Evolutionary conservation across 495 filamentous ascomycete genomes (phyloP).

Genomic region (Recurvomyces mirabilis): DNA sequence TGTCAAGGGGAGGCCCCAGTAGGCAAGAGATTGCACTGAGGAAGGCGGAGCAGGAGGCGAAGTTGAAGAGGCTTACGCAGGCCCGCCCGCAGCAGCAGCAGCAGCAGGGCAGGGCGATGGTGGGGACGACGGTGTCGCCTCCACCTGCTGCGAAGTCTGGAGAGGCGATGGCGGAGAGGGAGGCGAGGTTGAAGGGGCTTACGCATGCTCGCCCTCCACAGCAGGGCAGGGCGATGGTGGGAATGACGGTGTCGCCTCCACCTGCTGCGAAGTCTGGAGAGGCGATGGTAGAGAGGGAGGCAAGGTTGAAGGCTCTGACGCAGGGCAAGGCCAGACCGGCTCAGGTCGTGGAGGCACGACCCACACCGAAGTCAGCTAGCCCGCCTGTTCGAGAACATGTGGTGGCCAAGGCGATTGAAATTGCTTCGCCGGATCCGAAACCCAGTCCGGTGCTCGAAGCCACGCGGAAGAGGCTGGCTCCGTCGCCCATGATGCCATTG

Average conservation of each 20-base stretch:
- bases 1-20: too few relatives aligned
- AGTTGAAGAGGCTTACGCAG: neutral
- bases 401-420: neutral
- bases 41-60: constrained; percentile 6
- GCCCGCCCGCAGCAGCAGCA: neutral
- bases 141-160: neutral
- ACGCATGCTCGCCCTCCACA: neutral
- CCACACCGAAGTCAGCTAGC: too few relatives aligned
- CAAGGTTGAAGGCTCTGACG: constrained; percentile 10
- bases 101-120: neutral
- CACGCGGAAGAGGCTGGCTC: constrained; percentile 2
- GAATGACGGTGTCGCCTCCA: neutral
- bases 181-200: constrained; percentile 2
- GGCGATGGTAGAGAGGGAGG: constrained; percentile 6
- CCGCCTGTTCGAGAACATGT: too few relatives aligned
- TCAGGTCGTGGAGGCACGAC: too few relatives aligned
- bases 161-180: constrained; percentile 3
- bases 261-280: neutral
- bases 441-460: constrained; percentile 2
- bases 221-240: neutral
- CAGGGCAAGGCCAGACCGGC: too few relatives aligned
- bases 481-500: constrained; percentile 14
- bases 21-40: too few relatives aligned
- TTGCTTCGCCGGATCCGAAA: neutral
- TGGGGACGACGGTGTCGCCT: neutral